Evolutionary conservation across 495 filamentous ascomycete species (phyloP).

Genomic region (Terfezia boudieri): DNA sequence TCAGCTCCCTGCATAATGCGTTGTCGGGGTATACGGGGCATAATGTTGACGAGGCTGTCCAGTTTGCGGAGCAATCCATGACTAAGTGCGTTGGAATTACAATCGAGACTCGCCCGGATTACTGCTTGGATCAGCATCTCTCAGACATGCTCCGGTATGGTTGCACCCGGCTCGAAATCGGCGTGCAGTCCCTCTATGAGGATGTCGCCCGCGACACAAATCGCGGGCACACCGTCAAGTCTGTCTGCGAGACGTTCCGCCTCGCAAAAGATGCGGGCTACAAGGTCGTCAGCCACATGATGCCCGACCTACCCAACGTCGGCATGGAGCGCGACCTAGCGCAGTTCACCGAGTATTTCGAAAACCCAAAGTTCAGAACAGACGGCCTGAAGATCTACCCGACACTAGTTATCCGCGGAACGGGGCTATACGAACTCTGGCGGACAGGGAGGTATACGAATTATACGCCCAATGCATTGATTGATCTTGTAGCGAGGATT

Average conservation of each 20-base stretch:
- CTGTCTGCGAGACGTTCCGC: conserved; percentile 85
- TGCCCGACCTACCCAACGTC: conserved; percentile 95
- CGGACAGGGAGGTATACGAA: conserved; percentile 92
- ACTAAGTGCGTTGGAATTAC: conserved; percentile 52
- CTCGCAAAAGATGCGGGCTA: conserved; percentile 92
- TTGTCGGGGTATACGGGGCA: conserved; percentile 77
- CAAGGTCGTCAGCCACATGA: conserved; percentile 98
- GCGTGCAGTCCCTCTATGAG: conserved; percentile 91
- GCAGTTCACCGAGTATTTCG: conserved; percentile 62
- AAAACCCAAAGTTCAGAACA: conserved; percentile 90
- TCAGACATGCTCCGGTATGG: conserved; percentile 90
- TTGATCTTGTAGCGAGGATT: conserved; percentile 88
- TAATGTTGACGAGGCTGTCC: conserved; percentile 86
- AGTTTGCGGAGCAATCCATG: conserved; percentile 24
- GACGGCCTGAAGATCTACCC: conserved; percentile 97
- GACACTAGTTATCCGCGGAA: conserved; percentile 90
- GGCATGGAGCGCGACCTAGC: conserved; percentile 94
- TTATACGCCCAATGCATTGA: conserved; percentile 88
- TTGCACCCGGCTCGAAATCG: conserved; percentile 82
- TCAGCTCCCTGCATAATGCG: conserved; percentile 88
- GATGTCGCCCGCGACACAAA: conserved; percentile 97
- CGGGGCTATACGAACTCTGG: conserved; percentile 93
- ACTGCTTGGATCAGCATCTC: conserved; percentile 79
- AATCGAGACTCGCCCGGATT: conserved; percentile 74
- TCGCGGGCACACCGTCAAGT: conserved; percentile 82